Percentiles rank a stretch among this genome's conserved stretches.
phyloP scores from a whole-genome alignment of 176 grass and related monocot genomes.

The Otatea glauca region DNA sequence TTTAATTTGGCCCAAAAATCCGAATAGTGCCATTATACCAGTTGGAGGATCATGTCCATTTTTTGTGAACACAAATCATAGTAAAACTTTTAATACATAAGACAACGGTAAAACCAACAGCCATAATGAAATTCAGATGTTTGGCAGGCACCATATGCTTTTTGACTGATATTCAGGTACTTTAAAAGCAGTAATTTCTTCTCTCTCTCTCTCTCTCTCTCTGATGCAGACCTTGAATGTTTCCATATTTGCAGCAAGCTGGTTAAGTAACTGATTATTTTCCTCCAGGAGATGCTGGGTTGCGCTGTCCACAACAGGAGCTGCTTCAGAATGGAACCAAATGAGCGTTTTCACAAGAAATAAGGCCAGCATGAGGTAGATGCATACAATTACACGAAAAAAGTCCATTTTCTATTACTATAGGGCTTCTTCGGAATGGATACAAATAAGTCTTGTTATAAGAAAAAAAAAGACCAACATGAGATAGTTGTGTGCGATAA shows the following conservation, averaged over 20 bases:
- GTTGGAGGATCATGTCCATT: conserved; percentile 1
- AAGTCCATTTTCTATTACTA: conserved; percentile 6
- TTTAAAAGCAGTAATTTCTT: neutral
- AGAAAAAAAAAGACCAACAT: neutral
- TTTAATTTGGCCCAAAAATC: neutral
- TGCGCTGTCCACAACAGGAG: conserved; percentile 59
- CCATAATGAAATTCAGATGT: neutral
- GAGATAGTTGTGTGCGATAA: neutral
- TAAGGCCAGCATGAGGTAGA: conserved; percentile 11
- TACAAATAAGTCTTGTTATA: neutral
- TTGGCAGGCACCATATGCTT: conserved; percentile 10
- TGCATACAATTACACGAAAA: neutral
- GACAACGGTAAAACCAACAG: neutral
- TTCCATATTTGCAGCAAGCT: conserved; percentile 81
- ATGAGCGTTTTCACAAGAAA: conserved; percentile 9
- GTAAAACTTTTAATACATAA: neutral
- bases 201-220: too few relatives aligned
- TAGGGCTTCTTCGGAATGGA: conserved; percentile 33
- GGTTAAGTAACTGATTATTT: conserved; percentile 77
- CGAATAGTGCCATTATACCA: neutral
- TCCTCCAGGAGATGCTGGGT: conserved; percentile 77
- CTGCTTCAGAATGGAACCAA: conserved; percentile 52
- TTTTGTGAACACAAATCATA: conserved; percentile 12
- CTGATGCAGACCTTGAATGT: conserved; percentile 60
- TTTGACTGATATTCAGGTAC: neutral